Base-by-base conservation (phyloP, 805 yeast genomes). In the Kuraishia capsulata region DNA sequence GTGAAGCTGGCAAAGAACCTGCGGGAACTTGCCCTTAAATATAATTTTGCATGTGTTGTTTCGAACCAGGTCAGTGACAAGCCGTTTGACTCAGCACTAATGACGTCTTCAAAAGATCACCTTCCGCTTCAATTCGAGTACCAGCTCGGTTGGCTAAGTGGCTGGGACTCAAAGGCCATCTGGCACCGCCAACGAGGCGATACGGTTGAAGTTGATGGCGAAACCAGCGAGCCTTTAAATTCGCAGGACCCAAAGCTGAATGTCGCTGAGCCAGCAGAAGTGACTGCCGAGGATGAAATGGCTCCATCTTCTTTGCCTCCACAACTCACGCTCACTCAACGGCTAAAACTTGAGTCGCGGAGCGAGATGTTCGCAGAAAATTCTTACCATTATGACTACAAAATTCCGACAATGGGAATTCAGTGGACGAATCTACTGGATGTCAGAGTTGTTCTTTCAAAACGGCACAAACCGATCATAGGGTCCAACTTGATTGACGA, bases 31-130 rank as follows among this genome's bases (percentile, higher is more conserved):
- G 78, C 87, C 0, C 47, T 51, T 17, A 52, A 64, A 13, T 56
- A 63, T 50, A 56, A 69, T 18, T 51, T 83, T 4, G 82, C 94
- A 0, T 57, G 89, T 0, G 76, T 86, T 0, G 70, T 82, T 2
- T 73, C 88, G 0, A 88, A 89, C 49, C 96, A 89, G 56, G 86
- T 88, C 1, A 72, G 88, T 30, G 90, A 82, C 49, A 69, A 71
- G 41, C 69, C 75, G 0, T 42, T 56, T 1, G 31, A 28, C 13
- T 48, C 50, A 46, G 46, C 67, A 53, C 48, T 51, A 4, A 41
- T 55, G n/a, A 42, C 44, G 5, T 30, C 35, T 3, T 57, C 54
- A 20, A 59, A 48, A 11, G 50, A 54, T 5, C 47, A 53, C 32
- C 59, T 65, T 39, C 60, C 67, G 3, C 53, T 73, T 40, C 62